Conservation (phyloP, 768 basidiomycete species). For the Mycena rosella region DNA sequence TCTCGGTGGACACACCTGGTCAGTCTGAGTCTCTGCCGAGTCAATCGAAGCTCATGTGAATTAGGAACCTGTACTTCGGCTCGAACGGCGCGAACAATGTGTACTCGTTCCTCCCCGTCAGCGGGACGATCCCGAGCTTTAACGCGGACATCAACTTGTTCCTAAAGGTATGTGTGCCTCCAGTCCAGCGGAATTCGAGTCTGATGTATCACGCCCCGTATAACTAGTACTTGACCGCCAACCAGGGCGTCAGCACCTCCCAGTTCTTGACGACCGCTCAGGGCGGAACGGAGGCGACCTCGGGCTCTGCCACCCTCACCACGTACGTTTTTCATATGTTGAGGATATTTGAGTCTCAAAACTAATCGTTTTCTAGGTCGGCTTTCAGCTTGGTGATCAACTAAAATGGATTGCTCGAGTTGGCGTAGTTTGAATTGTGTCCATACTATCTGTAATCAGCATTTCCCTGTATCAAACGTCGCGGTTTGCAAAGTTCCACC, state of each 20-base stretch:
- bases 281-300: constrained; percentile 73
- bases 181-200: neutral
- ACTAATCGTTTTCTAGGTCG: constrained; percentile 45
- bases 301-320: constrained; percentile 64
- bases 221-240: constrained; percentile 63
- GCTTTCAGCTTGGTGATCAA: constrained; percentile 62
- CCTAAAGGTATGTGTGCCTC: constrained; percentile 53
- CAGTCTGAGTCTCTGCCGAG: constrained; percentile 28
- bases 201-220: neutral
- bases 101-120: constrained; percentile 60
- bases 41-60: neutral
- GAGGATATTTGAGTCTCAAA: neutral
- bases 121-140: constrained; percentile 60
- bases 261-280: constrained; percentile 73
- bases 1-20: constrained; percentile 63
- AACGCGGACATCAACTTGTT: constrained; percentile 66
- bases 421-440: too few species aligned
- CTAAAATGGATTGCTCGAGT: constrained; percentile 40
- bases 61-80: constrained; percentile 70
- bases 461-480: too few species aligned
- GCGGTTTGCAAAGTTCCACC: neutral
- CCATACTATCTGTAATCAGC: too few species aligned
- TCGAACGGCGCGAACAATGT: constrained; percentile 67
- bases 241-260: constrained; percentile 58
- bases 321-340: constrained; percentile 54